Evolutionary conservation across 1,139 yeast species (phyloP).

Genomic region (Debaryomycetaceae sp.): DNA sequence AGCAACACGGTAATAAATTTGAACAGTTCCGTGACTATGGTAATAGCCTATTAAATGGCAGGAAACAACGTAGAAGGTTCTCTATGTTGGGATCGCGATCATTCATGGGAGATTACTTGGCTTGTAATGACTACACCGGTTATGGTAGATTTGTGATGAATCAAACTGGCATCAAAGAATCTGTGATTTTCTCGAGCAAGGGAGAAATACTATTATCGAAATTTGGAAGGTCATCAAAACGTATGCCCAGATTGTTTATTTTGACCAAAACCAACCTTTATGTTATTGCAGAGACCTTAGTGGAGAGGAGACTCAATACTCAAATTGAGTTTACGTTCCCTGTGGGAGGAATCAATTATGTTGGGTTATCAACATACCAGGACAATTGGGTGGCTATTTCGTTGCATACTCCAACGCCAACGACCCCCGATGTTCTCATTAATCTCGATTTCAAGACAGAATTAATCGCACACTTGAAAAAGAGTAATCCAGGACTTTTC

Average conservation of each 20-base stretch:
- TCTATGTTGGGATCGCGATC: conserved; percentile 86
- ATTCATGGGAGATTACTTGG: conserved; percentile 92
- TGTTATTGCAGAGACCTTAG: conserved; percentile 67
- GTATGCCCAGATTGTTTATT: conserved; percentile 70
- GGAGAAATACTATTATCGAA: conserved; percentile 82
- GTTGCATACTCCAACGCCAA: conserved; percentile 45
- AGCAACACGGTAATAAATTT: conserved; percentile 75
- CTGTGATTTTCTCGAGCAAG: conserved; percentile 70
- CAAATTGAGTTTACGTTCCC: conserved; percentile 64
- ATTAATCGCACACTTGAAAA: conserved; percentile 70
- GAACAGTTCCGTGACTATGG: conserved; percentile 86
- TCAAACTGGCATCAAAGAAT: conserved; percentile 67
- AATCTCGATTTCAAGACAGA: conserved; percentile 89
- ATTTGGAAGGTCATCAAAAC: conserved; percentile 87
- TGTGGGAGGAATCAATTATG: conserved; percentile 55
- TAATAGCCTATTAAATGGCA: conserved; percentile 59
- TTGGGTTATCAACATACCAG: conserved; percentile 70
- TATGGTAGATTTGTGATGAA: conserved; percentile 65
- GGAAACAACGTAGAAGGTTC: conserved; percentile 88
- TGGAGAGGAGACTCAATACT: conserved; percentile 70
- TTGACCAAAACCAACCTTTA: conserved; percentile 61
- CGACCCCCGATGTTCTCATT: conserved; percentile 74
- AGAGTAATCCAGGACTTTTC: conserved; percentile 53
- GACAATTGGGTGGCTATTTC: conserved; percentile 93
- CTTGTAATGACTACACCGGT: conserved; percentile 71